Base-by-base conservation (phyloP, 768 basidiomycete species). In the Filobasidium floriforme region DNA sequence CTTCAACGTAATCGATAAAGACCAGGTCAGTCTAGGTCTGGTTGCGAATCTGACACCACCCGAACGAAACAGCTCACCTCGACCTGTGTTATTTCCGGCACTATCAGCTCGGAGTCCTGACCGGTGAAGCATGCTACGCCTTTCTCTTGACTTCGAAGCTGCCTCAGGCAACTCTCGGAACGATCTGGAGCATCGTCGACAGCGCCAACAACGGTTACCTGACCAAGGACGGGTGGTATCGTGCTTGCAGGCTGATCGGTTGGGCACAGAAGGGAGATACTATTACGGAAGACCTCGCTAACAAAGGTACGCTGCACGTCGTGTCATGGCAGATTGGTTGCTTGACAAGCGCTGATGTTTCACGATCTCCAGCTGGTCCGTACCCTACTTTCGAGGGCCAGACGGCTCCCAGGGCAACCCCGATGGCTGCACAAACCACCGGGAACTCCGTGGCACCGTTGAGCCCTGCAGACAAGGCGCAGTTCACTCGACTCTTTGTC, bases 101-200 rank as follows among this genome's bases (percentile, higher is more conserved):
- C 37, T 29, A 55, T 37, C 59, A 76, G 71, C 68, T 72, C 29
- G 76, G 76, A 1, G 64, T 75, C 1, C 71, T 78, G 52, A 76
- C 90, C 18, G 93, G 93, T 73, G 92, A 94, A 69, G 86, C 88
- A 72, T 96, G 93, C 61, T 87, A 96, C 76, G 85, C 84, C 75
- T 82, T 93, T 67, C 91, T 98, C 73, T 83, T 85, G 67, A 88
- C 89, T 65, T 88, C 93, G 62, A 87, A 89, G 74, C 85, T 98
- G 67, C 80, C 85, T 44, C 87, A 90, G 10, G 81, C 83, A 19
- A 83, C 84, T 41, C 86, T 99, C 68, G 90, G 93, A 54, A 90
- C 96, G 80, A 88, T 99, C 69, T 99, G 96, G 94, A 84, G 82
- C 66, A 81, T 98, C 66, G 87, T 92, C 60, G 96, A 99, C 81